Evolutionary conservation across 2,329 filamentous ascomycete genomes (phyloP), one percentile per base, ranked within the genome.

Genomic region (Colletotrichum higginsianum): DNA sequence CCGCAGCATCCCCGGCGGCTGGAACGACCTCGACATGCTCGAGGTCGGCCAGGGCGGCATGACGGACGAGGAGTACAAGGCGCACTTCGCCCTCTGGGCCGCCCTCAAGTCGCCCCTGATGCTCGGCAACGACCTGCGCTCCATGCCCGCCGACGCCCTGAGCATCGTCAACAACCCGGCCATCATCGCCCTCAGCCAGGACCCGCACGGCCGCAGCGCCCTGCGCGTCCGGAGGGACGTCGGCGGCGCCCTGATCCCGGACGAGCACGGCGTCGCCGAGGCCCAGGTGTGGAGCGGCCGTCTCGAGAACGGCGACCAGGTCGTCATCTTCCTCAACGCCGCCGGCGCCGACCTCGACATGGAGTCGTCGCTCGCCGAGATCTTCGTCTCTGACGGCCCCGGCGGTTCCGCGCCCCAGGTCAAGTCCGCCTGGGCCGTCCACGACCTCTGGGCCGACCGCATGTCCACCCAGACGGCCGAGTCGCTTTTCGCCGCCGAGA

Each of bases 71-170:
- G 80, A 86, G 75, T 81, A 84, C 75, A 80, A 81, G 60, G 82
- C 83, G 18, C 84, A 86, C 72, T 85, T 86, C 58, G 78, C 83
- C 30, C 81, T 86, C 76, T 86, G 84, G 84, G 82, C 84, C 2
- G 83, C 84, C 60, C 81, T 85, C 64, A 85, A 85, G 75, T 84
- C 83, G 0, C 84, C 84, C 15, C 75, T 86, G 13, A 82, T 85
- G 49, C 82, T 85, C 57, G 82, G 84, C 23, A 81, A 82, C 13
- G 80, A 82, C 60, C 75, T 85, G 35, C 76, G 77, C 76, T 63
- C 67, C 23, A 71, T 77, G 57, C 62, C 66, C 50, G 66, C 74
- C 55, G 55, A 67, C 7, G 58, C 75, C 11, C 71, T 76, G 35
- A 66, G 70, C 65, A 75, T 77, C 53, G 47, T 75, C 6, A 75